Conservation (phyloP, 345 rosid species). For the rapeseed (Brassica napus) region Da-Ae NC_063447.1:53597001-53597500, state of each 20-base stretch:
- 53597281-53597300: constrained; percentile 18
- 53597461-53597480: too few relatives aligned
- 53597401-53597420: too few relatives aligned
- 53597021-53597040: constrained; percentile 15
- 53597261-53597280: constrained; percentile 7
- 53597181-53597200: neutral
- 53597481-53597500: too few relatives aligned
- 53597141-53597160: neutral
- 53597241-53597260: neutral
- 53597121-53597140: neutral
- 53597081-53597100: constrained; percentile 4
- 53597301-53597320: neutral
- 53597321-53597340: constrained; percentile 32
- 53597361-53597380: neutral
- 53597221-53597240: neutral
- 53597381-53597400: too few relatives aligned
- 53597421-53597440: neutral
- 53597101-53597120: neutral
- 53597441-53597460: too few relatives aligned
- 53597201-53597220: neutral
- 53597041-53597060: neutral
- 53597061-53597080: constrained; percentile 17
- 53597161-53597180: neutral
- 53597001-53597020: constrained; percentile 43
- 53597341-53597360: neutral